These are phyloP conservation scores for Penicillium robsamsonii DNA, from an alignment of 495 filamentous ascomycete species.

Conservation along the genomic window DNA sequence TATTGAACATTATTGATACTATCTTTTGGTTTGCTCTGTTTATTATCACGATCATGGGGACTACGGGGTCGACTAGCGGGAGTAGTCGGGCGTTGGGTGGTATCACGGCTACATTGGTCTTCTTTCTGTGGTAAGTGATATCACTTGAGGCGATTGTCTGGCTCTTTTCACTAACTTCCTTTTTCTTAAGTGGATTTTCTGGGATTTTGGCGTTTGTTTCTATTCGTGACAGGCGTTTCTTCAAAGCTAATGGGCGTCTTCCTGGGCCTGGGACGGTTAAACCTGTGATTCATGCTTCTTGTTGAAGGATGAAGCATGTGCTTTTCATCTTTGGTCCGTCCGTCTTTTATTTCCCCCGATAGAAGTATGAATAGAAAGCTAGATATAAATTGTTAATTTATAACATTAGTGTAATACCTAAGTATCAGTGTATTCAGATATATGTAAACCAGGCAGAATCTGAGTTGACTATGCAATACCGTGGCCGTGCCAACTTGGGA, in stretches of 20 bases:
- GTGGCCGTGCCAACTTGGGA: too few species aligned
- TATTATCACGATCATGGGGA: slow-evolving; percentile 22
- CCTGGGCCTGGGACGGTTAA: background rate
- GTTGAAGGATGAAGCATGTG: background rate
- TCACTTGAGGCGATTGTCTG: background rate
- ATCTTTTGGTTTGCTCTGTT: slow-evolving; percentile 37
- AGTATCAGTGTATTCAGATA: too few species aligned
- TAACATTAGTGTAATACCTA: too few species aligned
- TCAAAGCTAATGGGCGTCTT: slow-evolving; percentile 13
- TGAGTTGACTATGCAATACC: too few species aligned
- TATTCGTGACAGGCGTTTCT: slow-evolving; percentile 15
- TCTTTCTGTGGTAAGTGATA: slow-evolving; percentile 23
- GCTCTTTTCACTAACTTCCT: background rate
- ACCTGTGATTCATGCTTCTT: background rate
- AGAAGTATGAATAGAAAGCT: too few species aligned
- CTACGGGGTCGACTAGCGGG: slow-evolving; percentile 8
- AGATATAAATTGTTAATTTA: too few species aligned
- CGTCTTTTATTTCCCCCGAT: background rate
- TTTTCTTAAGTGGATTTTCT: background rate
- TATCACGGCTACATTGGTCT: slow-evolving; percentile 17
- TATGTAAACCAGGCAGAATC: too few species aligned
- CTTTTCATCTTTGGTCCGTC: background rate
- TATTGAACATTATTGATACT: slow-evolving; percentile 31
- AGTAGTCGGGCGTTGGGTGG: slow-evolving; percentile 25
- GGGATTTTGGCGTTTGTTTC: slow-evolving; percentile 16